These are phyloP conservation scores for Spiraea crenata DNA, from an alignment of 331 rosid species.

Conservation along the genomic window DNA sequence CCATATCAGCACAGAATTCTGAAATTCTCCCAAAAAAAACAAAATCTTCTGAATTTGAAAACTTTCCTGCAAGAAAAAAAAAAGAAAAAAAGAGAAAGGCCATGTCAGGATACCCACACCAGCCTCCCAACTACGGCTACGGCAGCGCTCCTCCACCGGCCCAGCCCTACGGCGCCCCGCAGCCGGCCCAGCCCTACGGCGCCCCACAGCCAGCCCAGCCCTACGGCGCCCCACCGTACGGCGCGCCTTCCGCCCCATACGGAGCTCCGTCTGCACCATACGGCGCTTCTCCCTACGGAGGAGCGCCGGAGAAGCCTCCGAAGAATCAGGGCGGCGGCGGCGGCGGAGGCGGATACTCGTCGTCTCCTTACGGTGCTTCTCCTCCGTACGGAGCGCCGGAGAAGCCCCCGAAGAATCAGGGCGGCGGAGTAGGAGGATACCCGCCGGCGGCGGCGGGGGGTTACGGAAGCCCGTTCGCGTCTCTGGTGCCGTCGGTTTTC, in stretches of 20 bases:
- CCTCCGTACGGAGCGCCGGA: not conserved
- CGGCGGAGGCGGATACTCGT: not conserved
- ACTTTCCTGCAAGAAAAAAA: not conserved
- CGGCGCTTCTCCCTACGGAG: slow-evolving; percentile 5
- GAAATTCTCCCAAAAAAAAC: not conserved
- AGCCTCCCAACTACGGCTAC: slow-evolving; percentile 48
- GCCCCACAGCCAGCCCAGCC: slow-evolving; percentile 9
- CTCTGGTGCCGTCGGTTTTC: slow-evolving; percentile 75
- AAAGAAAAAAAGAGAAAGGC: not conserved
- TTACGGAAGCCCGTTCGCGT: slow-evolving; percentile 55
- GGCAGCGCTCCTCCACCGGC: slow-evolving; percentile 35
- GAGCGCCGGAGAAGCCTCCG: not conserved
- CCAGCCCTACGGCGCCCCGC: slow-evolving; percentile 22
- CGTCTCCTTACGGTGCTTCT: not conserved
- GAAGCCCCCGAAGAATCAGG: slow-evolving; percentile 6
- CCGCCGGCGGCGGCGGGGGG: slow-evolving; percentile 35
- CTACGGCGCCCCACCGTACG: slow-evolving; percentile 29
- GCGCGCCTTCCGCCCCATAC: slow-evolving; percentile 18
- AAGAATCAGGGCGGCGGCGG: not conserved
- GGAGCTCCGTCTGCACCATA: slow-evolving; percentile 11
- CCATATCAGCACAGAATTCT: not conserved
- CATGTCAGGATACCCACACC: slow-evolving; percentile 63
- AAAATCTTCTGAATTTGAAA: not conserved
- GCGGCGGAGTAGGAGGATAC: slow-evolving; percentile 27
- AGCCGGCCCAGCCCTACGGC: slow-evolving; percentile 1